phyloP scores from a whole-genome alignment of 2,329 filamentous ascomycete genomes.

The Chaetomium olivaceum region DNA sequence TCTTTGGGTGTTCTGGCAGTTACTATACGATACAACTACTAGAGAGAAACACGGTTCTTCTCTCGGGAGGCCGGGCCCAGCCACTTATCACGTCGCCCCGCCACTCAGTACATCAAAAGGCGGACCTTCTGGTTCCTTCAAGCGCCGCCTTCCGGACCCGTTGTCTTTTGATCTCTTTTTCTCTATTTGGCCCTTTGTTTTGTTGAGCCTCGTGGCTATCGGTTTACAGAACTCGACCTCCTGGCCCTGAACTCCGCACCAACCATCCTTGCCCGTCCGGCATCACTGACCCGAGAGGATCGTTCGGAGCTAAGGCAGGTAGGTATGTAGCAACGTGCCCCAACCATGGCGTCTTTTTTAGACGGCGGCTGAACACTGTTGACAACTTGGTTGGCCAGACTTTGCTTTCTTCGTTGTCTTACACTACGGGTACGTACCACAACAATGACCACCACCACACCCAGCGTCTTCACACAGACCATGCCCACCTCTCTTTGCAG shows the following conservation, averaged over 20 bases:
- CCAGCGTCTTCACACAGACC: slow-evolving; percentile 11
- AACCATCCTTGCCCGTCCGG: neutral
- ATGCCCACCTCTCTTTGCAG: slow-evolving; percentile 15
- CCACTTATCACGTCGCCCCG: neutral
- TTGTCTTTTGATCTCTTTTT: neutral
- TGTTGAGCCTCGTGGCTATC: neutral
- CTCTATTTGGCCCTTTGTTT: neutral
- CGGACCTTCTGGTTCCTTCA: neutral
- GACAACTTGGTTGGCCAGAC: slow-evolving; percentile 31
- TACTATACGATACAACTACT: neutral
- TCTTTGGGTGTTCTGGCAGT: neutral
- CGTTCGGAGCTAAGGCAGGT: slow-evolving; percentile 4
- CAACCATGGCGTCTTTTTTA: slow-evolving; percentile 21
- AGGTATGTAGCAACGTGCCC: neutral
- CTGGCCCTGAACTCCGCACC: neutral
- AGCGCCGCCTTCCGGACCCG: neutral
- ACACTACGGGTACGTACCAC: slow-evolving; percentile 28
- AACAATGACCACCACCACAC: slow-evolving; percentile 13
- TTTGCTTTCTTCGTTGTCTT: slow-evolving; percentile 32
- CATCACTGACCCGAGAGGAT: neutral
- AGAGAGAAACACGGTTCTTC: neutral
- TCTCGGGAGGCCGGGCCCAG: neutral
- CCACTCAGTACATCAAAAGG: neutral
- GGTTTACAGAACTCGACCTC: neutral
- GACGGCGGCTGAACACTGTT: slow-evolving; percentile 34